These are phyloP conservation scores for Phytophthora fragariaefolia DNA, from an alignment of 352 stramenopile species.

Conservation along the genomic window DNA sequence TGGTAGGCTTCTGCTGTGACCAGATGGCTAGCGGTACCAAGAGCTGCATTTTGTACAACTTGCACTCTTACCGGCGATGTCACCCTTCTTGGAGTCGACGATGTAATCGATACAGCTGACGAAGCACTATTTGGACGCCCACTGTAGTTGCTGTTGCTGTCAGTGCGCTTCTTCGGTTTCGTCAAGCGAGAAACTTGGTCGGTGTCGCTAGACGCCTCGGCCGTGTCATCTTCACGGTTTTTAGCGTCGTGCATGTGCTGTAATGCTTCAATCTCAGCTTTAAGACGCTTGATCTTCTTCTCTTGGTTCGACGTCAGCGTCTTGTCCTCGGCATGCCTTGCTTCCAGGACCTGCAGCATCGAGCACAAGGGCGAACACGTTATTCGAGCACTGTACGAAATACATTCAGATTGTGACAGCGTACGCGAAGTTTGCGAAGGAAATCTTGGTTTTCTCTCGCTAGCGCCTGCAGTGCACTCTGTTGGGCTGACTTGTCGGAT, in stretches of 20 bases:
- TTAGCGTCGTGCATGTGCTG: slow-evolving; percentile 73
- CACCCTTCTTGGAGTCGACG: slow-evolving; percentile 19
- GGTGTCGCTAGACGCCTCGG: slow-evolving; percentile 31
- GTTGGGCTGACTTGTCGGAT: slow-evolving; percentile 26
- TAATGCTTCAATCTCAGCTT: slow-evolving; percentile 76
- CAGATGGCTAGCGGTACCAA: slow-evolving; percentile 30
- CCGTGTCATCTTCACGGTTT: slow-evolving; percentile 32
- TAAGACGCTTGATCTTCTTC: slow-evolving; percentile 73
- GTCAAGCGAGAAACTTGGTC: slow-evolving; percentile 17
- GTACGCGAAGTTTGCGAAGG: slow-evolving; percentile 60
- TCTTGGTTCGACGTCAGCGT: slow-evolving; percentile 56
- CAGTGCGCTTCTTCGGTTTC: slow-evolving; percentile 13
- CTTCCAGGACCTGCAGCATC: slow-evolving; percentile 56
- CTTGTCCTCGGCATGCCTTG: slow-evolving; percentile 67
- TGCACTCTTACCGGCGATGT: slow-evolving; percentile 21
- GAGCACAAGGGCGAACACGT: too few species aligned
- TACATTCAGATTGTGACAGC: too few species aligned
- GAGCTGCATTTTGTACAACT: slow-evolving; percentile 3
- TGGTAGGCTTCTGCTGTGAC: slow-evolving; percentile 57
- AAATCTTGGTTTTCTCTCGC: slow-evolving; percentile 78
- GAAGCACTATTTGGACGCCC: slow-evolving; percentile 27
- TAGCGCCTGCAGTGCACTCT: slow-evolving; percentile 62
- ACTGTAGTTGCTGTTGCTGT: slow-evolving; percentile 11
- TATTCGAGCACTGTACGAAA: too few species aligned
- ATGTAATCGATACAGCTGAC: slow-evolving; percentile 28